phyloP scores from a whole-genome alignment of 179 eudicot species.

The Carnegiea gigantea region DNA sequence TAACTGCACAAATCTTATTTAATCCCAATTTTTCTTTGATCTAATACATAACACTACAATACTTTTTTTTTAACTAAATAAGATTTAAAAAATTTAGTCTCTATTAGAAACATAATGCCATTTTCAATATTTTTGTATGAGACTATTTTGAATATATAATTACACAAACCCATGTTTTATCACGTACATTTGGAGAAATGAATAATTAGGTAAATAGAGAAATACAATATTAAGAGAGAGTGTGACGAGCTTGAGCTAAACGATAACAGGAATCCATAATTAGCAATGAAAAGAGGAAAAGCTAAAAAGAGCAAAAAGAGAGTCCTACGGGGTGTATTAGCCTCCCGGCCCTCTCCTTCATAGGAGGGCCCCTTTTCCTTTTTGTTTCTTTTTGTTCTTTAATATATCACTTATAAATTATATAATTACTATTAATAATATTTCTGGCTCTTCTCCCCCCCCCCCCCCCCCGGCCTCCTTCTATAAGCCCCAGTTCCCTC shows the following conservation, averaged over 20 bases:
- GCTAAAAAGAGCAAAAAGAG: not conserved
- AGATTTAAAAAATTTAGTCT: too few species aligned
- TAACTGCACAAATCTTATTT: too few species aligned
- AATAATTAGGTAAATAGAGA: not conserved
- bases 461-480: constrained; percentile 8
- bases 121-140: too few species aligned
- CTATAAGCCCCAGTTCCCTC: constrained; percentile 16
- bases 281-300: constrained; percentile 6
- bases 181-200: not conserved
- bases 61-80: too few species aligned
- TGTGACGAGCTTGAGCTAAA: constrained; percentile 16
- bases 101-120: too few species aligned
- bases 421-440: too few species aligned
- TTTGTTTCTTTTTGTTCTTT: constrained; percentile 29
- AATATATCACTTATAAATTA: not conserved
- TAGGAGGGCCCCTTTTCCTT: constrained; percentile 27
- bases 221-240: not conserved
- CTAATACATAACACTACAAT: too few species aligned
- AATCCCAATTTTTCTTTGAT: too few species aligned
- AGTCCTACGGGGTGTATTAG: not conserved
- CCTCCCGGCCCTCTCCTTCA: not conserved
- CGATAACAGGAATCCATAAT: constrained; percentile 24
- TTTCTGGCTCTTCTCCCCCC: not conserved
- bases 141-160: too few species aligned
- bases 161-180: not conserved